Evolutionary conservation across 2,329 filamentous ascomycete genomes (phyloP), one percentile per base, ranked within the genome.

Genomic region (Aureobasidium sp.): DNA sequence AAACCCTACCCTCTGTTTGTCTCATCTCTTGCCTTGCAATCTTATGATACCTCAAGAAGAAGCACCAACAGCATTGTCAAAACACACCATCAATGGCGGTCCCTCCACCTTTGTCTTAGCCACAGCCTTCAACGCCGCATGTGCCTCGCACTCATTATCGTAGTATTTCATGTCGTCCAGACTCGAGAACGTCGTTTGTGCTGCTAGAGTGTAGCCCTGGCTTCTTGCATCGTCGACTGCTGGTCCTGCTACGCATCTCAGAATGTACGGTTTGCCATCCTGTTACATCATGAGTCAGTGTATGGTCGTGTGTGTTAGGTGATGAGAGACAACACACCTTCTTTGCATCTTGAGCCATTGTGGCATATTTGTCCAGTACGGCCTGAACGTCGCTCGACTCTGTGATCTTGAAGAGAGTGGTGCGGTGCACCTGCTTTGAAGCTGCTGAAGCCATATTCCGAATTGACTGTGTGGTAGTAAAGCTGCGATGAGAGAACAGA

Each of bases 201-300:
- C 82, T 16, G 83, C 79, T 59, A 90, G 68, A 8, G 85, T 89
- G 76, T 81, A 89, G 47, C 86, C 87, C 71, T 87, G 82, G 66
- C 78, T 80, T 34, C 86, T 82, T 21, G 81, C 76, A 67, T 88
- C 85, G 9, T 80, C 77, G 64, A 83, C 74, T 10, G 81, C 78
- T 25, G 76, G 72, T 36, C 82, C 82, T 14, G 82, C 85, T n/a
- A 73, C 76, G 65, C 83, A 76, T 62, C 79, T 78, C 47, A 85
- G 73, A 66, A 91, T 88, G 72, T 90, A 91, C 1, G 85, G 85
- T 70, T 88, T 85, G 64, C 85, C 87, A 67, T 88, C 81, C 88
- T 90, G 21, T 21, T 21, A 21, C 21, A 21, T 21, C 21, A 21
- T 21, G 21, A 21, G 21, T 21, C 21, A 21, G 21, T 21, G 21